Conservation (phyloP, 495 filamentous ascomycete genomes). For the Sabuloglossum arenarium region DNA sequence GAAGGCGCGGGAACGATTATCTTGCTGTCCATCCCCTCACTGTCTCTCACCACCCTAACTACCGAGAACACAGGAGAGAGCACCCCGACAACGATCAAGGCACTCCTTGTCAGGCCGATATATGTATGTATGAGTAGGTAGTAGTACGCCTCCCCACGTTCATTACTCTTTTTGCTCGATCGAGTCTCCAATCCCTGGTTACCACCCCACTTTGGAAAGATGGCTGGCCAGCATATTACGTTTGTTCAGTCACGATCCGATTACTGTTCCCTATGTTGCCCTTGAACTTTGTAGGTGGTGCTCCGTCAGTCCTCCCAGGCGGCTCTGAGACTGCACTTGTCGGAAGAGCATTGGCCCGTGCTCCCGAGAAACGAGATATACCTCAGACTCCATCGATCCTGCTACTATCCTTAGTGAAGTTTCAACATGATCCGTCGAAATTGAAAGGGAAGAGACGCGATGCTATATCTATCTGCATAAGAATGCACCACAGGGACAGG, state of each 20-base stretch:
- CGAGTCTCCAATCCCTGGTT: background rate
- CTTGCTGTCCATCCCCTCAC: background rate
- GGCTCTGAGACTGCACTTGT: background rate
- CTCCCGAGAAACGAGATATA: background rate
- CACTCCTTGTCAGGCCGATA: background rate
- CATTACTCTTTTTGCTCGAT: background rate
- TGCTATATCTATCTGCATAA: no score
- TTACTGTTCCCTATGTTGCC: background rate
- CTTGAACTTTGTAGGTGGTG: background rate
- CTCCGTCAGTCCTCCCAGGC: background rate
- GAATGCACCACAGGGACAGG: no score
- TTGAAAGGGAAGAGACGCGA: no score
- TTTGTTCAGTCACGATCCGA: background rate
- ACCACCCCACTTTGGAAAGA: background rate
- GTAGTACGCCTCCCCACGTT: no score
- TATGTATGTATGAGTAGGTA: no score
- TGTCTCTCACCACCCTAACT: background rate
- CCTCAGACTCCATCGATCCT: background rate
- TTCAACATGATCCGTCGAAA: background rate
- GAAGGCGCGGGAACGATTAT: background rate
- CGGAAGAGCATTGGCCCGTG: background rate
- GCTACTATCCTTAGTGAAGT: background rate
- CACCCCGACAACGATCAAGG: background rate
- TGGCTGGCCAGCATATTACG: background rate
- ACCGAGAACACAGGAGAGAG: no score